These are phyloP conservation scores for Thelonectria blattea DNA, from an alignment of 2,329 filamentous ascomycete genomes.

Conservation along the genomic window DNA sequence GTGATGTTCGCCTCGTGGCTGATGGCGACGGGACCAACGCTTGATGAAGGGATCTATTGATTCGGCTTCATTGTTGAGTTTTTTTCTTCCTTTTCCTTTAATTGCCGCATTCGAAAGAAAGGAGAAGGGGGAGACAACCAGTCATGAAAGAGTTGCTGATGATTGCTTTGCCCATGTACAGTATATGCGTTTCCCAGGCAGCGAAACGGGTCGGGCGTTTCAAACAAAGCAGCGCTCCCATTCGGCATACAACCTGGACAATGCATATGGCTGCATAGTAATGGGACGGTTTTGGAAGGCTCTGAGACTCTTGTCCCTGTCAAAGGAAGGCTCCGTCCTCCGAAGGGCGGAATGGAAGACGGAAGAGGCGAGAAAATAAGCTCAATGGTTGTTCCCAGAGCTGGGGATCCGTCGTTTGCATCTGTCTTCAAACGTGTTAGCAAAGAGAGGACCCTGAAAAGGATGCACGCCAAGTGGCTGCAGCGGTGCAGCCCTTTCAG, in stretches of 20 bases:
- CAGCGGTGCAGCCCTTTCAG: conserved; percentile 7
- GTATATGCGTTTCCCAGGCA: conserved; percentile 1
- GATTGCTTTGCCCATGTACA: conserved; percentile 2
- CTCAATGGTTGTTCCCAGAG: conserved; percentile 7
- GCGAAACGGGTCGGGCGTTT: conserved; percentile 32
- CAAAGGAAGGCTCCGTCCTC: neutral
- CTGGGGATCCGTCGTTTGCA: neutral
- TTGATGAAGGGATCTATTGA: neutral
- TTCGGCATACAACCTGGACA: neutral
- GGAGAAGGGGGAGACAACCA: neutral
- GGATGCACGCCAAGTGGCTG: conserved; percentile 5
- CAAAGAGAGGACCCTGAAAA: neutral
- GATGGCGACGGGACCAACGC: neutral
- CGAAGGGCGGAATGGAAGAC: neutral
- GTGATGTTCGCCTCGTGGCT: neutral
- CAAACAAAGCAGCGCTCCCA: conserved; percentile 21
- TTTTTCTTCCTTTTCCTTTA: neutral
- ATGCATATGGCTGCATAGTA: neutral
- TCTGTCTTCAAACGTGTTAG: neutral
- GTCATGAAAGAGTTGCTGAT: neutral
- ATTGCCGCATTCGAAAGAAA: neutral
- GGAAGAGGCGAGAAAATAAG: conserved; percentile 7
- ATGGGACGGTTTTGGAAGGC: neutral
- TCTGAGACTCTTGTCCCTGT: neutral
- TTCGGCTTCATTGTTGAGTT: neutral